These are phyloP conservation scores for Oenanthe javanica DNA, from an alignment of 140 eudicot species.

Conservation along the genomic window DNA sequence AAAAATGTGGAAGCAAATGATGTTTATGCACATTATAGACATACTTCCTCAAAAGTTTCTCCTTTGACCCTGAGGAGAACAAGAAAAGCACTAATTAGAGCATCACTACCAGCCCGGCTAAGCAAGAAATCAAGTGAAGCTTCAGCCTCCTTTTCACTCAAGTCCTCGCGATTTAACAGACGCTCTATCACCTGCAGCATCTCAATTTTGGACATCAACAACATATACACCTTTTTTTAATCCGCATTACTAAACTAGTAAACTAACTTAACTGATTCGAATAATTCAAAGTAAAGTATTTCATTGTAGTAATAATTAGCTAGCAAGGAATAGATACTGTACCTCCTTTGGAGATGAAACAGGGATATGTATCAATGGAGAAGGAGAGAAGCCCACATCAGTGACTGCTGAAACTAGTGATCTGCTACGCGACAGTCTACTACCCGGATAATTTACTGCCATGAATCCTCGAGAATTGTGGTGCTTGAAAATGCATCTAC, in stretches of 20 bases:
- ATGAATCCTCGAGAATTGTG: background rate
- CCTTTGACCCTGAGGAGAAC: slow-evolving; percentile 92
- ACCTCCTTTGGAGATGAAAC: background rate
- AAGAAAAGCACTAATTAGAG: slow-evolving; percentile 79
- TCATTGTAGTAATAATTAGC: background rate
- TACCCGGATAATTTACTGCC: background rate
- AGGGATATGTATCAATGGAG: background rate
- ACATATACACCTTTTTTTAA: background rate
- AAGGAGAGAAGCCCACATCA: background rate
- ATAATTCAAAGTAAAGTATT: background rate
- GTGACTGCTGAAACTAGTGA: background rate
- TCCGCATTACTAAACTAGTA: background rate
- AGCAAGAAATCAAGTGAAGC: slow-evolving; percentile 53
- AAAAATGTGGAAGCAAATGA: background rate
- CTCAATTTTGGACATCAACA: background rate
- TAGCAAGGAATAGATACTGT: background rate
- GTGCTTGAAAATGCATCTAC: background rate
- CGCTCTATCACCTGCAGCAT: slow-evolving; percentile 57
- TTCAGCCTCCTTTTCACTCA: slow-evolving; percentile 75
- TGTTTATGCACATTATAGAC: background rate
- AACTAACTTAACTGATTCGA: background rate
- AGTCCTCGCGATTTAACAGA: slow-evolving; percentile 50
- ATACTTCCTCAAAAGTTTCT: slow-evolving; percentile 77
- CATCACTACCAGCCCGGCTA: slow-evolving; percentile 42
- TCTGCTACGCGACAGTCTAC: background rate